A percentile compares a stretch with the other conserved stretches of the same genome.
phyloP scores from a whole-genome alignment of 441 rosid genomes.

The Adansonia madagascariensis region DNA sequence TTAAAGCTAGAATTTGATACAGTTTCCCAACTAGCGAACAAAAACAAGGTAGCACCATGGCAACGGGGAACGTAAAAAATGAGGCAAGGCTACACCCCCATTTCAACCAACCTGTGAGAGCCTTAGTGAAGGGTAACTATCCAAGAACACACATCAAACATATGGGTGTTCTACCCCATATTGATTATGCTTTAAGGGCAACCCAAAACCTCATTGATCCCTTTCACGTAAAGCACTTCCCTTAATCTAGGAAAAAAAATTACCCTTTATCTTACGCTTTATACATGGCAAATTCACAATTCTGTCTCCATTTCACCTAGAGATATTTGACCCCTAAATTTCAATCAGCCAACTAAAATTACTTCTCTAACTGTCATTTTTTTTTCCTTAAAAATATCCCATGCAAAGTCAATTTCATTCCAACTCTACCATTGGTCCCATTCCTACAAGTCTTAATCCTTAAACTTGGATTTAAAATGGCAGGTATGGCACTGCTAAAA shows the following conservation, averaged over 20 bases:
- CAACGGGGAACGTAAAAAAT: background rate
- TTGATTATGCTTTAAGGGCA: constrained; percentile 73
- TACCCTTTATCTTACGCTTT: constrained; percentile 9
- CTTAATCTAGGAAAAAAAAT: constrained; percentile 26
- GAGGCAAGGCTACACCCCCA: background rate
- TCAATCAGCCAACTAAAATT: constrained; percentile 34
- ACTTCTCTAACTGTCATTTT: constrained; percentile 43
- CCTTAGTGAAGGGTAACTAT: constrained; percentile 10
- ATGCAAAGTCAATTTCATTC: constrained; percentile 41
- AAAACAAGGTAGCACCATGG: background rate
- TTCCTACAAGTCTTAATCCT: constrained; percentile 31
- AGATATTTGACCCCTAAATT: constrained; percentile 48
- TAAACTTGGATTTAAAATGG: constrained; percentile 17
- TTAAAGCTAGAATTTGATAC: background rate
- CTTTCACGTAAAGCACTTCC: constrained; percentile 68
- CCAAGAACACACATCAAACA: constrained; percentile 23
- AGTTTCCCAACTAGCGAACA: background rate
- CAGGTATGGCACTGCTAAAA: background rate
- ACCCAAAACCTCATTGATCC: constrained; percentile 38
- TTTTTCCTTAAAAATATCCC: constrained; percentile 9
- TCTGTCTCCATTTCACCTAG: background rate
- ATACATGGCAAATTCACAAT: constrained; percentile 18
- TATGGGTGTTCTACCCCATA: constrained; percentile 14
- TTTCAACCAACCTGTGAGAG: constrained; percentile 25
- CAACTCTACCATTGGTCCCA: constrained; percentile 29